Conservation (phyloP, 495 filamentous ascomycete species). For the Rostrohypoxylon terebratum region DNA sequence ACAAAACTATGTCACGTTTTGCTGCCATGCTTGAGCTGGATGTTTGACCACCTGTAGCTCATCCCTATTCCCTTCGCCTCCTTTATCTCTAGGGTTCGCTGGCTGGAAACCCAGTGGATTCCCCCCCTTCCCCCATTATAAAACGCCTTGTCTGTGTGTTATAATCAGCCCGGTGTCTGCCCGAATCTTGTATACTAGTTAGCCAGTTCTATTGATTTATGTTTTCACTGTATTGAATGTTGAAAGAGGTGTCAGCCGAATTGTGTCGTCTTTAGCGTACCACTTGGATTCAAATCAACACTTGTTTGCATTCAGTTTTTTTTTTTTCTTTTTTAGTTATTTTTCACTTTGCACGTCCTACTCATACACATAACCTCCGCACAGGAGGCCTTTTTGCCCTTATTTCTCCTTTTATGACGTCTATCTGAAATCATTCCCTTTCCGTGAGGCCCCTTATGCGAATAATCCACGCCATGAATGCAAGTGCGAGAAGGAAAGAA, state of each 20-base stretch:
- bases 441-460: constrained; percentile 44
- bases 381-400: constrained; percentile 27
- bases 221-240: neutral
- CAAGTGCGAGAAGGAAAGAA: constrained; percentile 48
- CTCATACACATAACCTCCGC: constrained; percentile 43
- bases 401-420: constrained; percentile 48
- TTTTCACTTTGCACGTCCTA: constrained; percentile 33
- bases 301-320: constrained; percentile 27
- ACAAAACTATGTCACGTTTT: neutral
- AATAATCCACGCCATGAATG: constrained; percentile 48
- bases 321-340: constrained; percentile 28
- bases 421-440: constrained; percentile 47
- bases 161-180: neutral
- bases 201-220: neutral
- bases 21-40: neutral
- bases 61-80: neutral
- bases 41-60: neutral
- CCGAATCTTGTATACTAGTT: neutral
- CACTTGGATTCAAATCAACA: constrained; percentile 8
- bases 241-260: neutral
- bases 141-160: neutral
- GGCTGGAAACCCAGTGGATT: neutral
- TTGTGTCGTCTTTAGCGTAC: neutral
- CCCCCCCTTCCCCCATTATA: neutral
- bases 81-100: neutral